Conservation (phyloP, 164 flowering plant genomes). For the Chimonanthus praecox region DNA sequence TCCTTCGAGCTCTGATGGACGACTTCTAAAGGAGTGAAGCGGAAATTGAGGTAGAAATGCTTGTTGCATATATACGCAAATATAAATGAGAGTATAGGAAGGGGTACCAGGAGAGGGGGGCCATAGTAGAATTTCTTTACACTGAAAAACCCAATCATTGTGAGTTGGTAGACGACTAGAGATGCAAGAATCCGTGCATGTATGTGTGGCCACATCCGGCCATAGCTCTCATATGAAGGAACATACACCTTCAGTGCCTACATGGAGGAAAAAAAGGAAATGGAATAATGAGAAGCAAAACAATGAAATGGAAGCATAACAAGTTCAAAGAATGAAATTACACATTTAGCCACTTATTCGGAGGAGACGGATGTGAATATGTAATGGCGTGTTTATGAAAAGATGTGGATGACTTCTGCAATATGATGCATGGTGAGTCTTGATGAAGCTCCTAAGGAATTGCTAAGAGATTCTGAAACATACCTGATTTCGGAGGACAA, state of each 20-base stretch:
- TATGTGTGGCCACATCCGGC: slow-evolving; percentile 96
- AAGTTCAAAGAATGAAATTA: not conserved
- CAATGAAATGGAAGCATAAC: not conserved
- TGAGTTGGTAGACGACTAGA: slow-evolving; percentile 62
- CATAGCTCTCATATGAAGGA: slow-evolving; percentile 86
- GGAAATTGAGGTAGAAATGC: slow-evolving; percentile 59
- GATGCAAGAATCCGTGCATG: slow-evolving; percentile 61
- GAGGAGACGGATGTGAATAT: not conserved
- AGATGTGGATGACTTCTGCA: too few species aligned
- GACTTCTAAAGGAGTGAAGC: slow-evolving; percentile 57
- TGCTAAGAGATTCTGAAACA: not conserved
- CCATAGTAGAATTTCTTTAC: slow-evolving; percentile 43
- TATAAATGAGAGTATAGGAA: slow-evolving; percentile 49
- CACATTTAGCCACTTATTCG: not conserved
- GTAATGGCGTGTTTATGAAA: too few species aligned
- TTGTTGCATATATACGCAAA: slow-evolving; percentile 48
- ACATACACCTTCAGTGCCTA: slow-evolving; percentile 89
- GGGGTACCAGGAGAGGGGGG: slow-evolving; percentile 51
- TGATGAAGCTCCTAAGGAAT: too few species aligned
- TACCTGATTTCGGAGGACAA: slow-evolving; percentile 87
- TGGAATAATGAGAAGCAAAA: not conserved
- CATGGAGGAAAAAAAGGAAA: slow-evolving; percentile 1
- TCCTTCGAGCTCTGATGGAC: slow-evolving; percentile 43
- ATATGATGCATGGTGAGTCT: too few species aligned
- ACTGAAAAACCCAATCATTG: slow-evolving; percentile 72